Conservation (phyloP, 768 basidiomycete genomes). For the Tephrocybe rancida region DNA sequence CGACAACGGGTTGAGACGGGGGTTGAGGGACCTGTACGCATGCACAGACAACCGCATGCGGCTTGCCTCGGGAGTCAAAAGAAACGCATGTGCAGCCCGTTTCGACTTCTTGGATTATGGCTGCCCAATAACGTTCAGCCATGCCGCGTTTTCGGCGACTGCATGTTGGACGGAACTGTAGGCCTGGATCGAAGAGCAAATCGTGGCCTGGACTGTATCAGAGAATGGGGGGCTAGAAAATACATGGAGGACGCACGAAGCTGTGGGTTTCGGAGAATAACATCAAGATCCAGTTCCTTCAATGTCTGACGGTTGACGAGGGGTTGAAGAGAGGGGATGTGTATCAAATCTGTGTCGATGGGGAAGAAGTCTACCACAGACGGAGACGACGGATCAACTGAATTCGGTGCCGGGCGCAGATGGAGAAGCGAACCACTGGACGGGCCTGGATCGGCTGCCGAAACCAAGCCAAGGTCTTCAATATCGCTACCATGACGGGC, state of each 20-base stretch:
- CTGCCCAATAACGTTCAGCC: conserved; percentile 84
- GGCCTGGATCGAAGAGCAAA: conserved; percentile 82
- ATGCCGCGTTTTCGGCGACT: conserved; percentile 71
- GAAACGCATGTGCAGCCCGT: conserved; percentile 85
- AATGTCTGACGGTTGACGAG: conserved; percentile 84
- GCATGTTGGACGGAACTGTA: conserved; percentile 82
- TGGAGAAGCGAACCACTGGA: conserved; percentile 45
- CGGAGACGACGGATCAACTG: conserved; percentile 31
- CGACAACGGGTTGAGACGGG: conserved; percentile 41
- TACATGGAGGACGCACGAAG: conserved; percentile 67
- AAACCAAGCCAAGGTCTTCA: conserved; percentile 48
- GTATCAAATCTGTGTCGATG: conserved; percentile 47
- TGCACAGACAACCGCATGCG: conserved; percentile 58
- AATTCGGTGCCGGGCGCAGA: conserved; percentile 27
- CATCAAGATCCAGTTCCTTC: conserved; percentile 81
- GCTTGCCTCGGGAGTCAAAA: conserved; percentile 61
- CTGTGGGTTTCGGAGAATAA: conserved; percentile 88
- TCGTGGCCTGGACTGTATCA: conserved; percentile 66
- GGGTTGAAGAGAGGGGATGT: conserved; percentile 71
- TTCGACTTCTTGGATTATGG: conserved; percentile 77
- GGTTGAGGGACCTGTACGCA: conserved; percentile 47
- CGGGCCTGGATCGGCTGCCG: conserved; percentile 43
- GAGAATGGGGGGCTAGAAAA: conserved; percentile 15
- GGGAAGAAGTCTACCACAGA: conserved; percentile 34
- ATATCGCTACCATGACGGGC: conserved; percentile 40